phyloP scores from a whole-genome alignment of 208 protist species.

The Naegleria fowleri region DNA sequence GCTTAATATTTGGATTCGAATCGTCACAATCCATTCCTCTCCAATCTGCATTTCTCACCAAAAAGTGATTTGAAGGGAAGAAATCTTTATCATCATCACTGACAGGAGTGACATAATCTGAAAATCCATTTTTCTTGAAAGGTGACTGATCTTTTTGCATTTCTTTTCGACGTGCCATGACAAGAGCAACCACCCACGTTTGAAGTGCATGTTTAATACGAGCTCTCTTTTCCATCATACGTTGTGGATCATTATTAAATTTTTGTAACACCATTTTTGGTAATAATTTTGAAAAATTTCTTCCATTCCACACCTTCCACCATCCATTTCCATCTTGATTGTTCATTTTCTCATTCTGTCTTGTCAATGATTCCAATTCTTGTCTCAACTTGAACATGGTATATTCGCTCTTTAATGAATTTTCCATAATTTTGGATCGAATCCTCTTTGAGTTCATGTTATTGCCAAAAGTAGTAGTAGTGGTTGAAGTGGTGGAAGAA shows the following conservation, averaged over 20 bases:
- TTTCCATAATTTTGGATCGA: neutral
- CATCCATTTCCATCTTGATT: too few species aligned
- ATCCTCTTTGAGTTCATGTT: too few species aligned
- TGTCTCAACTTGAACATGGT: neutral
- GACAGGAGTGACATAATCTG: neutral
- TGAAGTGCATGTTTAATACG: neutral
- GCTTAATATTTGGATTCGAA: neutral
- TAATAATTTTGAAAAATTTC: neutral
- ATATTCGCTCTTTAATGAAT: neutral
- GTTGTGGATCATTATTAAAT: neutral
- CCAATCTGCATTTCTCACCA: constrained; percentile 24
- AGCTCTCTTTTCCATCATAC: neutral
- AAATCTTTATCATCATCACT: constrained; percentile 55
- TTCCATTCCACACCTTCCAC: neutral
- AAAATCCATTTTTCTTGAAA: too few species aligned
- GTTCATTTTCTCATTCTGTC: neutral
- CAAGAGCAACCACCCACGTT: neutral
- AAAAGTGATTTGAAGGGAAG: constrained; percentile 42
- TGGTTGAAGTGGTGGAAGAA: too few species aligned
- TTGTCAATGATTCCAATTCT: neutral
- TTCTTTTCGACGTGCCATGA: neutral
- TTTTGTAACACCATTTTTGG: too few species aligned
- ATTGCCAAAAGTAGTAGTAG: too few species aligned
- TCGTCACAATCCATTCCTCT: constrained; percentile 31
- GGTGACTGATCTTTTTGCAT: too few species aligned